Evolutionary conservation across 2,329 filamentous ascomycete species (phyloP).

Genomic region (Rasamsonia emersonii): DNA sequence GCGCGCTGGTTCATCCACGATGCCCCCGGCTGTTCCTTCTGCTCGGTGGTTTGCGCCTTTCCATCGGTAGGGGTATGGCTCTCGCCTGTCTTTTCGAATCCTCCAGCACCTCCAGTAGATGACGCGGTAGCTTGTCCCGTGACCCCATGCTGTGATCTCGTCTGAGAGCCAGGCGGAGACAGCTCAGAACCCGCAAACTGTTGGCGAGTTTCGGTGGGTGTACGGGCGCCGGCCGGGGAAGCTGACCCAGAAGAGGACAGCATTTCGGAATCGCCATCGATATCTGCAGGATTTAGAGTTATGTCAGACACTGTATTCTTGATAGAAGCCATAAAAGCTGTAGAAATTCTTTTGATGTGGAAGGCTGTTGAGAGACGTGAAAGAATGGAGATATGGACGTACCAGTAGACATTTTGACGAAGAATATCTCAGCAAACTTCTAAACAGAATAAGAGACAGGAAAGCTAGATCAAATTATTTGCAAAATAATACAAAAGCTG

Average conservation of each 20-base stretch:
- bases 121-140: constrained; percentile 2
- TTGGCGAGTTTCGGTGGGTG: constrained; percentile 28
- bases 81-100: constrained; percentile 7
- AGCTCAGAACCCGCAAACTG: constrained; percentile 35
- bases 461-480: too few relatives aligned
- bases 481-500: too few relatives aligned
- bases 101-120: constrained; percentile 2
- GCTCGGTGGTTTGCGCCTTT: constrained; percentile 2
- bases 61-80: not conserved
- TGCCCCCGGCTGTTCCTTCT: constrained; percentile 39
- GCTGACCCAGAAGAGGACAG: constrained; percentile 37
- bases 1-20: constrained; percentile 50
- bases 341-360: too few relatives aligned
- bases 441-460: too few relatives aligned
- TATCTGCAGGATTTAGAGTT: constrained; percentile 27
- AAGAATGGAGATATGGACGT: too few relatives aligned
- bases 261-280: constrained; percentile 51
- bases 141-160: constrained; percentile 10
- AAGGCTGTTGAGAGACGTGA: too few relatives aligned
- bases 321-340: too few relatives aligned
- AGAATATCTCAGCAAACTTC: too few relatives aligned
- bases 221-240: constrained; percentile 30
- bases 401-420: too few relatives aligned
- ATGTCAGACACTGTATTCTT: not conserved
- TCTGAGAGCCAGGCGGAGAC: constrained; percentile 48